These are phyloP conservation scores for Colletotrichum cuscutae DNA, from an alignment of 2,329 filamentous ascomycete species.

Conservation along the genomic window DNA sequence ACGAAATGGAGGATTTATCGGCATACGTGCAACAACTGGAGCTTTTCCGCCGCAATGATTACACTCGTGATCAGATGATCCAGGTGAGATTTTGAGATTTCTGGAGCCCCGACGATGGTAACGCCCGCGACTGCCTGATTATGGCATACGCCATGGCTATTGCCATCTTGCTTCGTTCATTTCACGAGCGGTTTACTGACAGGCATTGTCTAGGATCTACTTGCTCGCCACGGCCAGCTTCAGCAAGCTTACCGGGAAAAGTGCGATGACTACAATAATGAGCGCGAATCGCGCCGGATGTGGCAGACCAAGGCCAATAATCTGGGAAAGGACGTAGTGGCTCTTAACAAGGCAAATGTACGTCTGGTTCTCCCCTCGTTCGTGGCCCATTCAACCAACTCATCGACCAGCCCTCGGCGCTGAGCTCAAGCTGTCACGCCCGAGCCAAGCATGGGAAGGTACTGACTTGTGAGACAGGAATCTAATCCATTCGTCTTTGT, in stretches of 20 bases:
- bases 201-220: slow-evolving; percentile 7
- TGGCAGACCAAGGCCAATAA: slow-evolving; percentile 36
- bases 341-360: slow-evolving; percentile 33
- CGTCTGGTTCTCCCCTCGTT: neutral
- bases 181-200: neutral
- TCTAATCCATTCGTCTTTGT: slow-evolving; percentile 45
- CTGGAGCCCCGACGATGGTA: too few species aligned
- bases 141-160: neutral
- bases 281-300: slow-evolving; percentile 37
- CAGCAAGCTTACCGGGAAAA: slow-evolving; percentile 29
- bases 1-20: slow-evolving; percentile 6
- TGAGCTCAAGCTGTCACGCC: too few species aligned
- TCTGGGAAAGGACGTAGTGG: slow-evolving; percentile 13
- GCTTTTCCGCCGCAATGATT: slow-evolving; percentile 25
- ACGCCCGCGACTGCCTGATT: neutral
- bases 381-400: neutral
- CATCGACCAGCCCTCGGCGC: neutral
- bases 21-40: slow-evolving; percentile 26
- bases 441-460: too few species aligned
- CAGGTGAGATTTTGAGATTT: slow-evolving; percentile 1
- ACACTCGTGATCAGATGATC: slow-evolving; percentile 31
- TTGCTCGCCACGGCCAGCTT: slow-evolving; percentile 13
- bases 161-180: too few species aligned
- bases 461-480: slow-evolving; percentile 39
- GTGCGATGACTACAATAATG: slow-evolving; percentile 37